Percentiles rank a stretch among this genome's conserved stretches.
Conservation (phyloP, 495 filamentous ascomycete genomes). For the Lasiosphaeria ovina region DNA sequence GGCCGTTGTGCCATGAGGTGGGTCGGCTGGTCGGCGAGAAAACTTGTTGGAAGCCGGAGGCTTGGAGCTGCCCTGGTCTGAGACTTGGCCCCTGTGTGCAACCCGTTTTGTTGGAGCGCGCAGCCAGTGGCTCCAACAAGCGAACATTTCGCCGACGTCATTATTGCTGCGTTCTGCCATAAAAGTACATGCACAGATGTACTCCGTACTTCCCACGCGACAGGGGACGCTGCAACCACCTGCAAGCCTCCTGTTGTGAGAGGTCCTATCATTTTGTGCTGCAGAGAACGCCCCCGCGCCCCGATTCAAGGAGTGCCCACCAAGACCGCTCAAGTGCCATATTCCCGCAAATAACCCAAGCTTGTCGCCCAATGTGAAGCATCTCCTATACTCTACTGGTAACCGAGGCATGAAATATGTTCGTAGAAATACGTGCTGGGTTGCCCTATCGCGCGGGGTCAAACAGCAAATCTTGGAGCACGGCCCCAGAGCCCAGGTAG, state of each 20-base stretch:
- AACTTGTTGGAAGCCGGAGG: not conserved
- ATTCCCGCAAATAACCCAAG: too few species aligned
- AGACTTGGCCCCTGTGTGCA: conserved; percentile 3
- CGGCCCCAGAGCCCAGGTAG: too few species aligned
- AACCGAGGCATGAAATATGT: too few species aligned
- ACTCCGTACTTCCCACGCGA: not conserved
- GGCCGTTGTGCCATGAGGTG: too few species aligned
- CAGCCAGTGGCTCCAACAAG: conserved; percentile 13
- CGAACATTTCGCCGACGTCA: conserved; percentile 17
- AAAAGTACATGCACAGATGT: not conserved
- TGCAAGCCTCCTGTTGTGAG: conserved; percentile 1
- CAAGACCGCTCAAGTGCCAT: not conserved
- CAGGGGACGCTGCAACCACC: conserved; percentile 3
- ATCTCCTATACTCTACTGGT: too few species aligned
- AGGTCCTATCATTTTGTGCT: conserved; percentile 5
- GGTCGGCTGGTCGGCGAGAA: not conserved
- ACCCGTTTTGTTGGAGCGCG: conserved; percentile 6
- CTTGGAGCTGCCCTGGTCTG: not conserved
- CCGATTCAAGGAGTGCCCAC: not conserved
- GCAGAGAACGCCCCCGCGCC: not conserved
- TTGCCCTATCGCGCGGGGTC: too few species aligned
- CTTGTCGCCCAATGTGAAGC: too few species aligned
- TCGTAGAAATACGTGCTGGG: too few species aligned
- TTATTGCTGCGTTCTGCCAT: not conserved
- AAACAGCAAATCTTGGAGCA: too few species aligned